A percentile compares a stretch with the other conserved stretches of the same genome.
These are phyloP conservation scores for Cryptococcus hybrid DNA, from an alignment of 1,284 basidiomycete genomes.

Conservation along the genomic window DNA sequence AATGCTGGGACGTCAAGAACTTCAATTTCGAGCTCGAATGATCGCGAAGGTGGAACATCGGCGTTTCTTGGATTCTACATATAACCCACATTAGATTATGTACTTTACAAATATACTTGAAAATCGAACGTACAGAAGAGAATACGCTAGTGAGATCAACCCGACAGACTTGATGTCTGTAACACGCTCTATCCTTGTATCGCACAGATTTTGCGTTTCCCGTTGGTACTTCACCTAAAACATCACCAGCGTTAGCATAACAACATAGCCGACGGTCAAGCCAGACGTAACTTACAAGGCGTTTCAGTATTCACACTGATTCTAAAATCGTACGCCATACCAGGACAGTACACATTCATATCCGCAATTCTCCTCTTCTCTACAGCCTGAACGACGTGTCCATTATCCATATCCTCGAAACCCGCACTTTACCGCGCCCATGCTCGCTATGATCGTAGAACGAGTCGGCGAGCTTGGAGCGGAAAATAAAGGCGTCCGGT, in stretches of 20 bases:
- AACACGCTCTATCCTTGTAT: constrained; percentile 88
- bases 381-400: constrained; percentile 62
- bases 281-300: constrained; percentile 43
- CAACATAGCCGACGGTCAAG: constrained; percentile 13
- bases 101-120: neutral
- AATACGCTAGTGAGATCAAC: constrained; percentile 94
- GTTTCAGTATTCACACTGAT: constrained; percentile 84
- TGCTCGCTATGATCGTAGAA: constrained; percentile 58
- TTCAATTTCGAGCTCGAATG: constrained; percentile 61
- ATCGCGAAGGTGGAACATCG: constrained; percentile 12
- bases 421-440: constrained; percentile 63
- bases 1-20: constrained; percentile 53
- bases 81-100: neutral
- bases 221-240: constrained; percentile 35
- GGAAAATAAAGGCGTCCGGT: constrained; percentile 66
- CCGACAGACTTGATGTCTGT: constrained; percentile 85
- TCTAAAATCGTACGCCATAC: constrained; percentile 81
- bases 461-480: constrained; percentile 75
- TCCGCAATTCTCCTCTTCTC: constrained; percentile 81
- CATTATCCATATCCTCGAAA: constrained; percentile 79
- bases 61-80: constrained; percentile 1
- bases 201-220: constrained; percentile 58
- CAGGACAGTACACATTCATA: constrained; percentile 82
- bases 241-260: neutral
- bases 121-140: constrained; percentile 26